phyloP scores from a whole-genome alignment of 176 grass and related monocot species.

The Phragmites australis region DNA sequence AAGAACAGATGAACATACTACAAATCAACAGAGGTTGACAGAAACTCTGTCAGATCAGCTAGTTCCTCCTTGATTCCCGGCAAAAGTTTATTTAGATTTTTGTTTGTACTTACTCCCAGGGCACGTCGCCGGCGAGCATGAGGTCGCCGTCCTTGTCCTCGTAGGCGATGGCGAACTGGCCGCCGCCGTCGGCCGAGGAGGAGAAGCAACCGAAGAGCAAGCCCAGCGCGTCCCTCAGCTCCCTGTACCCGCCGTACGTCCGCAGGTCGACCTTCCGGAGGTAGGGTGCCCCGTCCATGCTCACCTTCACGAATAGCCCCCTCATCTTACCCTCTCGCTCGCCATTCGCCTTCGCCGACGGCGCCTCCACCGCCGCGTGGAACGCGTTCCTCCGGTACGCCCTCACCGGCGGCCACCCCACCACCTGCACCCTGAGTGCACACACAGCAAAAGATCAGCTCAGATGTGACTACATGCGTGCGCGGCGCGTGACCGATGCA shows the following conservation, averaged over 20 bases:
- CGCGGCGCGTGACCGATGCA: no score
- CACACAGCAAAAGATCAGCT: neutral
- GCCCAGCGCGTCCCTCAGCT: slow-evolving; percentile 51
- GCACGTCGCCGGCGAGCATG: slow-evolving; percentile 83
- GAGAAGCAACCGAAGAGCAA: slow-evolving; percentile 63
- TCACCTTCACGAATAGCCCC: slow-evolving; percentile 59
- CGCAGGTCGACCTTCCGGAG: slow-evolving; percentile 69
- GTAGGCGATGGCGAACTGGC: slow-evolving; percentile 53
- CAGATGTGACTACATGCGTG: no score
- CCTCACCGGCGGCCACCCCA: slow-evolving; percentile 71
- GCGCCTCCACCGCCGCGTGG: slow-evolving; percentile 6
- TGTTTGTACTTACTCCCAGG: slow-evolving; percentile 58
- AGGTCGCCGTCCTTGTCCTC: slow-evolving; percentile 82
- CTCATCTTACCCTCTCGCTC: neutral
- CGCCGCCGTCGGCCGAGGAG: neutral
- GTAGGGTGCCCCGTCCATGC: slow-evolving; percentile 78
- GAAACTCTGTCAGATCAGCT: neutral
- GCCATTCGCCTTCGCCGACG: neutral
- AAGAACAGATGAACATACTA: slow-evolving; percentile 76
- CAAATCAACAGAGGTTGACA: neutral
- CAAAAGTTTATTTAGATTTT: neutral
- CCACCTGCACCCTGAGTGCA: slow-evolving; percentile 53
- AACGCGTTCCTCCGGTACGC: slow-evolving; percentile 63
- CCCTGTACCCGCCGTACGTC: slow-evolving; percentile 56
- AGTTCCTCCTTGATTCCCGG: neutral